A percentile compares a stretch with the other conserved stretches of the same genome.
Evolutionary conservation across 2,329 filamentous ascomycete genomes (phyloP).

Genomic region (Fusarium paranaense): DNA sequence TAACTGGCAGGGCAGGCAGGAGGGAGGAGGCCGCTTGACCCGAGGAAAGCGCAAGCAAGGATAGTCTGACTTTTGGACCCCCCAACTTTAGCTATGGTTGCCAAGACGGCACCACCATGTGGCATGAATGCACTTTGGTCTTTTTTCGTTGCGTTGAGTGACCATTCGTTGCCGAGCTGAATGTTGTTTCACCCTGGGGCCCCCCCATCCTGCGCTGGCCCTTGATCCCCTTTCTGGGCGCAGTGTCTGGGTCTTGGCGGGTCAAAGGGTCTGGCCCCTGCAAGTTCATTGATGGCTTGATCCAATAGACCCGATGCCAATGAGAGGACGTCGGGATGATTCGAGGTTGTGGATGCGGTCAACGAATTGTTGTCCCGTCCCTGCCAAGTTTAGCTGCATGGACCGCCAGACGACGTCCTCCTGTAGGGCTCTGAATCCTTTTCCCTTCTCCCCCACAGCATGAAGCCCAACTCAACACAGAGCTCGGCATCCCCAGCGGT

Average conservation of each 20-base stretch:
- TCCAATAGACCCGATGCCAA: neutral
- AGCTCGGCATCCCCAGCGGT: neutral
- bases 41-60: neutral
- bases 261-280: neutral
- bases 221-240: neutral
- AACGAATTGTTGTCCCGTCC: neutral
- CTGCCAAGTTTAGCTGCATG: neutral
- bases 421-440: neutral
- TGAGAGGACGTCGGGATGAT: neutral
- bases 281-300: neutral
- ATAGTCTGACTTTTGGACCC: neutral
- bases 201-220: neutral
- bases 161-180: neutral
- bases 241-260: neutral
- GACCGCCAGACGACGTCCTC: neutral
- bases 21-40: constrained; percentile 1
- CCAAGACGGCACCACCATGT: constrained; percentile 10
- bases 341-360: neutral
- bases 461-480: neutral
- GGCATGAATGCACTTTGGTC: constrained; percentile 7
- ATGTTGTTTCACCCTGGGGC: neutral
- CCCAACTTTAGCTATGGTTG: neutral
- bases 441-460: neutral
- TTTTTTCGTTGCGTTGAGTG: neutral
- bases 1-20: neutral